These are phyloP conservation scores for Lentinula boryana DNA, from an alignment of 768 basidiomycete genomes.

Conservation along the genomic window DNA sequence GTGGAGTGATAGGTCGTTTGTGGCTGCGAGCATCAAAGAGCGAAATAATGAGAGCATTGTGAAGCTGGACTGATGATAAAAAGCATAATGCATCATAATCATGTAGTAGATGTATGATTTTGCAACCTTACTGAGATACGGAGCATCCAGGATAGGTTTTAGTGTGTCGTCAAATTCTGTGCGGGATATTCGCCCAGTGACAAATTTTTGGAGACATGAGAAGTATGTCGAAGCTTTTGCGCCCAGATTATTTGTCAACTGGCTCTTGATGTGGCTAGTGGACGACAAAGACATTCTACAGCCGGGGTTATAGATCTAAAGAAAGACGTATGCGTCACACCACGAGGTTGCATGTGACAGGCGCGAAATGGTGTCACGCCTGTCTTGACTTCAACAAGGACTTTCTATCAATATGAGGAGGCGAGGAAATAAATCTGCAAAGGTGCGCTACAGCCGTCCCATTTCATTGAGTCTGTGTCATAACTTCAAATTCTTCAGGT, in stretches of 20 bases:
- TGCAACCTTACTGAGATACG: constrained; percentile 38
- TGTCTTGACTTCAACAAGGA: background rate
- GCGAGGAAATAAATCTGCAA: constrained; percentile 4
- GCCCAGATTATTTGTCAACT: constrained; percentile 59
- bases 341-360: background rate
- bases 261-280: constrained; percentile 65
- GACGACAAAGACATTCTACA: constrained; percentile 68
- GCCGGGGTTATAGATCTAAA: background rate
- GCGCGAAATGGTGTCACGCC: background rate
- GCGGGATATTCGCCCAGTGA: constrained; percentile 63
- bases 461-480: no score
- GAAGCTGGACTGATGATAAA: constrained; percentile 51
- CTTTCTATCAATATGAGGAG: background rate
- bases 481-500: constrained; percentile 37
- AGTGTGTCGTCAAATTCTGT: constrained; percentile 72
- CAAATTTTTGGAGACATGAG: constrained; percentile 55
- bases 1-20: constrained; percentile 61
- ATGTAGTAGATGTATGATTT: background rate
- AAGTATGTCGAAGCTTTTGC: constrained; percentile 58
- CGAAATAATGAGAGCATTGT: constrained; percentile 81
- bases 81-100: constrained; percentile 21
- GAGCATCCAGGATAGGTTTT: constrained; percentile 53
- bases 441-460: background rate
- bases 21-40: constrained; percentile 75
- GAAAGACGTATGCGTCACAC: background rate